Percentiles rank a stretch among this genome's conserved stretches.
Evolutionary conservation across 768 basidiomycete species (phyloP).

Genomic region (Serendipita sp.): DNA sequence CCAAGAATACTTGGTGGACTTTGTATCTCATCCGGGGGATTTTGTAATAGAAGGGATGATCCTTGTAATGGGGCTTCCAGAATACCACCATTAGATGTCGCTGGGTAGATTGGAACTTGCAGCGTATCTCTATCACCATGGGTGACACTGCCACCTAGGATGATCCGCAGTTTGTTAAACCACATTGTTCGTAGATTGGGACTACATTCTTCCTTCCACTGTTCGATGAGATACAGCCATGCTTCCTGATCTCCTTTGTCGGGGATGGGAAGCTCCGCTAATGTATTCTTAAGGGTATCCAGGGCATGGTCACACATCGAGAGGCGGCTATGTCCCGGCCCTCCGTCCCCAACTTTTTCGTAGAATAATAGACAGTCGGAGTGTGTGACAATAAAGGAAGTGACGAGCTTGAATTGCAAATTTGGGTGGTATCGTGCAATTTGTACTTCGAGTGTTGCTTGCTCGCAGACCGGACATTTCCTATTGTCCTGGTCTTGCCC

Average conservation of each 20-base stretch:
- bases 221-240: neutral
- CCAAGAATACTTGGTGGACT: too few species aligned
- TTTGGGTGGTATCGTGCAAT: neutral
- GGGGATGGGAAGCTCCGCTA: neutral
- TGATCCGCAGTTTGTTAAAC: too few species aligned
- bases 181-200: too few species aligned
- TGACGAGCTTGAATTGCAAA: neutral
- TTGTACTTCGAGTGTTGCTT: neutral
- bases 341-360: neutral
- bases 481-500: neutral
- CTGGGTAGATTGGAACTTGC: too few species aligned
- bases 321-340: neutral
- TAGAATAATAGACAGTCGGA: neutral
- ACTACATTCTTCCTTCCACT: too few species aligned
- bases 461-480: neutral
- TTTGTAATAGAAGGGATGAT: too few species aligned
- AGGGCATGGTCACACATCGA: neutral
- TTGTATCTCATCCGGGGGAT: too few species aligned
- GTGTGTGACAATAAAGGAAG: neutral
- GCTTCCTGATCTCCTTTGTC: neutral
- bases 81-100: too few species aligned
- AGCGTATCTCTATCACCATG: too few species aligned
- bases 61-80: too few species aligned
- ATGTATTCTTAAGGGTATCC: neutral
- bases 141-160: too few species aligned